phyloP scores from a whole-genome alignment of 805 yeast species.

The Teunomyces cretensis region DNA sequence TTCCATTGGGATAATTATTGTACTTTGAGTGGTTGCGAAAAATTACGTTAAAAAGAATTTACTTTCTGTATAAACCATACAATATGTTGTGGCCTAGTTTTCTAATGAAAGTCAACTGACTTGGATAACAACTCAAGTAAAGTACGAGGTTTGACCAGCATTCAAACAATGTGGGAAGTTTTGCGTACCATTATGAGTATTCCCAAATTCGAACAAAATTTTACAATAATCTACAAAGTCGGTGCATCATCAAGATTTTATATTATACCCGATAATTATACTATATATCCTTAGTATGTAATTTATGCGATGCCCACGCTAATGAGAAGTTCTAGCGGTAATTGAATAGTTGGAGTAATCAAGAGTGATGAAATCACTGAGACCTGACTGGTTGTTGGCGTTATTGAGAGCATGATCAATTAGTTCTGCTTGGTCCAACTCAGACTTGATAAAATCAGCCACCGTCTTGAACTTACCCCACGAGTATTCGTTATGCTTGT shows the following conservation, averaged over 20 bases:
- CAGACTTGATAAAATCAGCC: conserved; percentile 43
- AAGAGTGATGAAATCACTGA: conserved; percentile 41
- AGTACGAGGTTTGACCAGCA: too few relatives aligned
- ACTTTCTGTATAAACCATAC: too few relatives aligned
- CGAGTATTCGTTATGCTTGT: conserved; percentile 45
- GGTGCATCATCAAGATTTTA: background rate
- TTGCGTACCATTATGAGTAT: too few relatives aligned
- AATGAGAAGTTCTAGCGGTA: conserved; percentile 33
- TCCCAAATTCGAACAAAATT: background rate
- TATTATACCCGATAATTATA: background rate
- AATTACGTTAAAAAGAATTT: background rate
- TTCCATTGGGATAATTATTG: background rate
- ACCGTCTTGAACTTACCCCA: conserved; percentile 43
- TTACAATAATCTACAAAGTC: background rate
- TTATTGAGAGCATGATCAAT: conserved; percentile 18
- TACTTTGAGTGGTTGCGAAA: background rate
- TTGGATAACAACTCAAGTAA: too few relatives aligned
- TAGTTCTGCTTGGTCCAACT: conserved; percentile 32
- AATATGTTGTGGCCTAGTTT: too few relatives aligned
- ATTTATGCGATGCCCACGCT: background rate
- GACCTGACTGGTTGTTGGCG: conserved; percentile 9
- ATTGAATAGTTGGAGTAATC: conserved; percentile 45
- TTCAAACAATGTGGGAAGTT: too few relatives aligned
- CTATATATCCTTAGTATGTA: background rate
- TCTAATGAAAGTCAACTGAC: too few relatives aligned